Percentiles rank a stretch among this genome's conserved stretches.
Evolutionary conservation across 2,329 filamentous ascomycete genomes (phyloP).

Genomic region (Diaporthe citri): DNA sequence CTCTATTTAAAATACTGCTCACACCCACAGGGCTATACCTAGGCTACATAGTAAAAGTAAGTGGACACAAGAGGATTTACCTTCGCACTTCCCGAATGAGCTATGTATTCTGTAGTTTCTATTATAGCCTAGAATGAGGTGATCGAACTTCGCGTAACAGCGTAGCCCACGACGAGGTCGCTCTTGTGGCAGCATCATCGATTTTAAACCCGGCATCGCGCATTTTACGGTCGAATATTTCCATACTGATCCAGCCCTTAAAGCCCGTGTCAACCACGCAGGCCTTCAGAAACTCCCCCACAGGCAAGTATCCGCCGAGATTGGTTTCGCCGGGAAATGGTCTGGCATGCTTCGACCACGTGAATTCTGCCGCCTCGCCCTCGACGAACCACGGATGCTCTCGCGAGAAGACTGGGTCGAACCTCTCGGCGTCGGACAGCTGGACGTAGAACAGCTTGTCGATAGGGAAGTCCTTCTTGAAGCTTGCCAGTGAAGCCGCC

Average conservation of each 20-base stretch:
- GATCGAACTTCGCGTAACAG: neutral
- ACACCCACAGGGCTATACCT: too few species aligned
- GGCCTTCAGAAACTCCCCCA: neutral
- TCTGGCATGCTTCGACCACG: neutral
- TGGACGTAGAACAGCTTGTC: neutral
- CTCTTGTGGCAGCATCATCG: neutral
- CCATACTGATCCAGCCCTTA: neutral
- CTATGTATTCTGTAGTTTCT: neutral
- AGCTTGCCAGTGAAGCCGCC: neutral
- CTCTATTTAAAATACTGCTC: too few species aligned
- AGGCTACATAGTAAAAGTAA: too few species aligned
- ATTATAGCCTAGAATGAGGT: neutral
- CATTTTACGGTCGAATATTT: neutral
- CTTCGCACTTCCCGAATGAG: too few species aligned
- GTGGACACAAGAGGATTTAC: too few species aligned
- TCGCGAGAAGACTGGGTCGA: neutral
- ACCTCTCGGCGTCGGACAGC: neutral
- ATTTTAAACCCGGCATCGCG: neutral
- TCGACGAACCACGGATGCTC: conserved; percentile 1
- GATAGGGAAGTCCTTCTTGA: neutral
- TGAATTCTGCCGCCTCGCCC: neutral
- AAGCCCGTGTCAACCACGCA: neutral
- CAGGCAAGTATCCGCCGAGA: neutral
- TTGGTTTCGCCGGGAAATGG: neutral
- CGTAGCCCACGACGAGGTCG: neutral